Evolutionary conservation across 371 early-diverging fungal species (phyloP), one percentile per base, ranked within the genome.

Genomic region (Mucor plumbeus): DNA sequence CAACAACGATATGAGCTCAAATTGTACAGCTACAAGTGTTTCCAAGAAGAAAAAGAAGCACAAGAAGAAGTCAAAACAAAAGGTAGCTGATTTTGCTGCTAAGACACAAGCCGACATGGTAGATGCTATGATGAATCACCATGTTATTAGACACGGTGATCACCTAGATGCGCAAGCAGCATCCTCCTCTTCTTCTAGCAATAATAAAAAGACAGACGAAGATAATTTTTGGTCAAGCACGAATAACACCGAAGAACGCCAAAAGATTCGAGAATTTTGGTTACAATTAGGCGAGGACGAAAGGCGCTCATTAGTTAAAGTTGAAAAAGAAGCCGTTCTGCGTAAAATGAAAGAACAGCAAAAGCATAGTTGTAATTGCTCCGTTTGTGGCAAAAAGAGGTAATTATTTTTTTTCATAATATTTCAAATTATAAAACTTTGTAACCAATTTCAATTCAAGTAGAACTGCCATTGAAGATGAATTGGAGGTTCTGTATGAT

Each of bases 271-370:
- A 47, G 93, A 94, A 65, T 97, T 94, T 72, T 97, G 97, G 97
- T 78, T 95, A 48, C 90, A 91, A 40, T 78, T 97, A 17, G 87
- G 89, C 58, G 95, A 95, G 71, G 88, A 90, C 19, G 95, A 97
- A 71, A 87, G 95, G 34, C 82, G 92, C 44, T 86, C 88, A 5
- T 80, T 97, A 31, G 93, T 95, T 13, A 88, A 92, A 67, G 88
- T 94, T 15, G 97, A 97, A 73, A 95, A 95, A 75, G 95, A 95
- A 65, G 92, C 95, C 15, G 96, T 97, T 0, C 77, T 95, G 63
- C 89, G 90, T 69, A 95, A 94, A 77, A 94, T 97, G 88, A 93
- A 93, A 76, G 95, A 97, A 74, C 95, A 97, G 74, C 95, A 95
- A 78, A 91, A 91, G 68, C 92, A 94, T 74, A 90, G 91, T 7